Conservation (phyloP, 2,329 filamentous ascomycete genomes). For the Scytalidium sp. region DNA sequence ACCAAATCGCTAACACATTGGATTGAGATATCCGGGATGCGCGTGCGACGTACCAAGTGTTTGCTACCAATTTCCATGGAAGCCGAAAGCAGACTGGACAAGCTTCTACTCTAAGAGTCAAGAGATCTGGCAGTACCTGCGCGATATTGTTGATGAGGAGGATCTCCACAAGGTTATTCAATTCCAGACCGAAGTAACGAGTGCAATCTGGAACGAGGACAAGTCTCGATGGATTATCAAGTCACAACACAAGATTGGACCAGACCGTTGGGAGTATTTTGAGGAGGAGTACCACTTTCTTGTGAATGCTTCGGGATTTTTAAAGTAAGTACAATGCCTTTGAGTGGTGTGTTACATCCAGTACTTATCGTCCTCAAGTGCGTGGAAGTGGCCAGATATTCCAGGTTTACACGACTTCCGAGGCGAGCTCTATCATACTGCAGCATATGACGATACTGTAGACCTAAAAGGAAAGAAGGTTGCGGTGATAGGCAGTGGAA, state of each 20-base stretch:
- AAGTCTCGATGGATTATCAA: constrained; percentile 23
- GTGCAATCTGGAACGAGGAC: constrained; percentile 26
- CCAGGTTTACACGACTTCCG: constrained; percentile 51
- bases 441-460: constrained; percentile 48
- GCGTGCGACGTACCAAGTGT: constrained; percentile 46
- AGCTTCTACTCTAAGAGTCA: constrained; percentile 51
- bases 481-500: constrained; percentile 34
- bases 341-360: constrained; percentile 39
- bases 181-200: constrained; percentile 33
- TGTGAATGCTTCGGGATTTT: constrained; percentile 32
- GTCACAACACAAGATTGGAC: constrained; percentile 13
- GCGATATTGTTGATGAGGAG: constrained; percentile 57
- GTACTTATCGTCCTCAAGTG: constrained; percentile 63
- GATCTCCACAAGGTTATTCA: constrained; percentile 56
- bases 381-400: constrained; percentile 59
- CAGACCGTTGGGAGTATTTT: too few relatives aligned
- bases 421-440: constrained; percentile 54
- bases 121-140: constrained; percentile 66
- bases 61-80: constrained; percentile 64
- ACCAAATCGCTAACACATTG: too few relatives aligned
- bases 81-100: constrained; percentile 60
- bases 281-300: constrained; percentile 40
- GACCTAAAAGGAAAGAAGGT: constrained; percentile 27
- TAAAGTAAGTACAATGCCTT: constrained; percentile 36
- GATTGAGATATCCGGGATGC: constrained; percentile 58